These are phyloP conservation scores for Lodderomyces beijingensis DNA, from an alignment of 1,139 yeast species.

Conservation along the genomic window DNA sequence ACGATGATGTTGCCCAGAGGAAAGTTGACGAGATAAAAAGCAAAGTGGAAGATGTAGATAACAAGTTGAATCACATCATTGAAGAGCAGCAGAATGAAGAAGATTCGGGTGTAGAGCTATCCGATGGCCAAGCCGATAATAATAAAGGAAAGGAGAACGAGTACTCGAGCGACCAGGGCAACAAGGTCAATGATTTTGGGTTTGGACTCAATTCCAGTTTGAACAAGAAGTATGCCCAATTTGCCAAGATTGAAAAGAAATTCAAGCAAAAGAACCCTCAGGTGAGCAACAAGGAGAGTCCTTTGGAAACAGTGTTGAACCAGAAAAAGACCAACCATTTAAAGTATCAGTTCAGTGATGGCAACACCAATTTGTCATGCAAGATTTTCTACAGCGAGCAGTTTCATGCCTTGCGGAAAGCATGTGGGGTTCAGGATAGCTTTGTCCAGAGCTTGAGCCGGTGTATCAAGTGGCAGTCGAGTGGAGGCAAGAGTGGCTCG, in stretches of 20 bases:
- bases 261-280: conserved; percentile 25
- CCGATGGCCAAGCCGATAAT: conserved; percentile 9
- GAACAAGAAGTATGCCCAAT: conserved; percentile 34
- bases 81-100: conserved; percentile 6
- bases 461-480: conserved; percentile 92
- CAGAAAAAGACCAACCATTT: conserved; percentile 85
- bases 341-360: conserved; percentile 87
- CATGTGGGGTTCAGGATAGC: conserved; percentile 66
- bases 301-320: conserved; percentile 65
- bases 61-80: not conserved
- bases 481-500: conserved; percentile 96
- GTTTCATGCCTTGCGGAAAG: conserved; percentile 85
- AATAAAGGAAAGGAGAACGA: not conserved
- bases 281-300: conserved; percentile 18
- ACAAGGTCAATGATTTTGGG: conserved; percentile 3
- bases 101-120: conserved; percentile 10
- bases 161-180: not conserved
- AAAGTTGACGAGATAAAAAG: not conserved
- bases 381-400: conserved; percentile 95
- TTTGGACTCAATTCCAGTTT: conserved; percentile 20
- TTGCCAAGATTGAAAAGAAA: conserved; percentile 41
- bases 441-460: conserved; percentile 87
- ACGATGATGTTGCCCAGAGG: conserved; percentile 6
- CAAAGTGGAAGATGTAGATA: not conserved
- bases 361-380: conserved; percentile 78